Percentiles rank a stretch among this genome's conserved stretches.
Conservation (phyloP, 1,284 basidiomycete genomes). For the Tausonia pullulans region DNA sequence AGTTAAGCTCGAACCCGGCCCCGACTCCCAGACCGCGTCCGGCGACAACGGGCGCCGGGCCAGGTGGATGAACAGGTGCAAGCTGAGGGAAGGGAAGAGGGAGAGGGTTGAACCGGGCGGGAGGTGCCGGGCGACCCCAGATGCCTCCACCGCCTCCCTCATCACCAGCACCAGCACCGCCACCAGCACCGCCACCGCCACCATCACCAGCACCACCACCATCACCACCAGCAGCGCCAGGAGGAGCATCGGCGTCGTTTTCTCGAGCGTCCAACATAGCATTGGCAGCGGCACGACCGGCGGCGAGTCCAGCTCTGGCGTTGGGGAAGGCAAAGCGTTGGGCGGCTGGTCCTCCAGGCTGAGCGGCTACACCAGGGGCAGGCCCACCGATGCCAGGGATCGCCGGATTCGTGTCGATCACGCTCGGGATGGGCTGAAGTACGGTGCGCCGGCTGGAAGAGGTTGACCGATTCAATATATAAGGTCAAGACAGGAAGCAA, state of each 20-base stretch:
- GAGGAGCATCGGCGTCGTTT: too few relatives aligned
- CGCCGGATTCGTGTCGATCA: constrained; percentile 41
- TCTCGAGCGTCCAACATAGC: too few relatives aligned
- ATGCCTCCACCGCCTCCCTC: not conserved
- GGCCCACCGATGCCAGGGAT: constrained; percentile 31
- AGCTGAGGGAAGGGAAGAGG: not conserved
- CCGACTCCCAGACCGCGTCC: not conserved
- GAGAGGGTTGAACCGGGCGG: not conserved
- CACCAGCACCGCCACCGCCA: too few relatives aligned
- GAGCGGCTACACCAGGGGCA: not conserved
- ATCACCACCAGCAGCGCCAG: too few relatives aligned
- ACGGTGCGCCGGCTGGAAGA: constrained; percentile 66
- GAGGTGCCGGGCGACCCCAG: constrained; percentile 1
- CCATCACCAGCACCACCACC: too few relatives aligned
- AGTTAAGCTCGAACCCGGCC: not conserved
- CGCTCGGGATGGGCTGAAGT: constrained; percentile 41
- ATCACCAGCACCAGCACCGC: too few relatives aligned
- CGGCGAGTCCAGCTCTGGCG: not conserved
- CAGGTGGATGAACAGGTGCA: not conserved
- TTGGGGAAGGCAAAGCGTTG: not conserved
- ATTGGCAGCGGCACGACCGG: not conserved
- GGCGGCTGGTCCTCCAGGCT: not conserved
- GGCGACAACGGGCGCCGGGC: not conserved
- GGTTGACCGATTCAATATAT: constrained; percentile 12
- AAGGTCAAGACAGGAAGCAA: not conserved